A percentile compares a stretch with the other conserved stretches of the same genome.
Conservation (phyloP, 331 rosid genomes). For the Stylosanthes scabra region DNA sequence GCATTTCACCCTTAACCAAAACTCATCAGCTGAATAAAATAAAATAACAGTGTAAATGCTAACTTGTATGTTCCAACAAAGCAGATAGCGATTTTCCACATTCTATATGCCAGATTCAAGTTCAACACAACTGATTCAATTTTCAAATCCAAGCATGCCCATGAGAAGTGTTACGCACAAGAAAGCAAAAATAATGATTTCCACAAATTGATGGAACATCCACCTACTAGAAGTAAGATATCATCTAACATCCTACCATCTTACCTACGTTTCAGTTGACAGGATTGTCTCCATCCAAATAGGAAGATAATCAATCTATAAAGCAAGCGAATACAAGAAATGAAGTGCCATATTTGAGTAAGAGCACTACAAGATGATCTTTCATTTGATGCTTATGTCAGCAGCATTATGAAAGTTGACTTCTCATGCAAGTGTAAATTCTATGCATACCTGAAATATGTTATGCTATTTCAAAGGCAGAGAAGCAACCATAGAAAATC, state of each 20-base stretch:
- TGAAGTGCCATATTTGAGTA: slow-evolving; percentile 29
- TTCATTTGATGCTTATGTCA: slow-evolving; percentile 37
- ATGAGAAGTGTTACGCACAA: background rate
- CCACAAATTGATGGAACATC: background rate
- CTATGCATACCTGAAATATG: slow-evolving; percentile 50
- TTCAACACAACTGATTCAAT: background rate
- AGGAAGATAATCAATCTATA: slow-evolving; percentile 32
- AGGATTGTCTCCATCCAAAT: slow-evolving; percentile 7
- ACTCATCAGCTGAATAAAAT: too few relatives aligned
- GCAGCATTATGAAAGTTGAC: slow-evolving; percentile 42
- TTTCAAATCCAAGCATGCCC: background rate
- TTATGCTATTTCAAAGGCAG: slow-evolving; percentile 39
- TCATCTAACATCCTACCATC: background rate
- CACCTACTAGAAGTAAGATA: too few relatives aligned
- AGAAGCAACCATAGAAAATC: slow-evolving; percentile 35
- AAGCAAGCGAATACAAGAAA: slow-evolving; percentile 16
- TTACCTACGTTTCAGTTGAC: slow-evolving; percentile 26
- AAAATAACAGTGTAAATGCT: background rate
- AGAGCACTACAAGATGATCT: slow-evolving; percentile 34
- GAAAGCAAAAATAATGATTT: background rate
- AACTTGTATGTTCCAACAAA: background rate
- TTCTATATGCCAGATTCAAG: background rate
- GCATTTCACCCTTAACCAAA: too few relatives aligned
- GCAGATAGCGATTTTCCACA: background rate
- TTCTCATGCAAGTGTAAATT: slow-evolving; percentile 46